Conservation (phyloP, 768 basidiomycete genomes). For the Botryobasidium botryosum region DNA sequence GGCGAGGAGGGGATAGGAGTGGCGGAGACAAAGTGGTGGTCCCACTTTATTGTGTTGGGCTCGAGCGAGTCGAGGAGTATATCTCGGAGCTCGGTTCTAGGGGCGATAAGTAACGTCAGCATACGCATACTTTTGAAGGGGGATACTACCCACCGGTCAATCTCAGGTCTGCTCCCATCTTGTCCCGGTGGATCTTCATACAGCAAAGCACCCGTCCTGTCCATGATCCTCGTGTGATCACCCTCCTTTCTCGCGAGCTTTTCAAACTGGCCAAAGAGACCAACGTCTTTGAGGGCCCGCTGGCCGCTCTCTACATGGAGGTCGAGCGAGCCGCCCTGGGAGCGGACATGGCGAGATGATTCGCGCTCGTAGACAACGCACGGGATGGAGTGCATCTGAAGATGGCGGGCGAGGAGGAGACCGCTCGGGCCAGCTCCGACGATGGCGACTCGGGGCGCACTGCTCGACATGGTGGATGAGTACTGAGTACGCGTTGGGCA, state of each 20-base stretch:
- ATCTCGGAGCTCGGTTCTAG: constrained; percentile 13
- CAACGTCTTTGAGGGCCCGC: constrained; percentile 13
- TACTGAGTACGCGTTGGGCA: too few species aligned
- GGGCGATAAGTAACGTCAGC: neutral
- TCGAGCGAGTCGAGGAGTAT: constrained; percentile 18
- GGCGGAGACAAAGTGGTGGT: neutral
- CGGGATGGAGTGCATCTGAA: constrained; percentile 14
- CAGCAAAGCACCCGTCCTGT: constrained; percentile 3
- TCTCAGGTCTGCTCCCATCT: too few species aligned
- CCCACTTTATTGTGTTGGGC: constrained; percentile 10
- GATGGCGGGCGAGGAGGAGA: constrained; percentile 17
- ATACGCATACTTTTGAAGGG: too few species aligned
- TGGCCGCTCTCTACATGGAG: constrained; percentile 18
- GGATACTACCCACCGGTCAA: too few species aligned
- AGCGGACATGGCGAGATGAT: constrained; percentile 6
- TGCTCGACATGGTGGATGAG: neutral
- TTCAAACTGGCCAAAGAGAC: constrained; percentile 15
- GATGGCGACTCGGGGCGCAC: constrained; percentile 11
- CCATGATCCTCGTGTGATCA: constrained; percentile 15
- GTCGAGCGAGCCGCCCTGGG: constrained; percentile 18
- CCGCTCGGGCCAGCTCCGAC: constrained; percentile 19
- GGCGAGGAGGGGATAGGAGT: neutral
- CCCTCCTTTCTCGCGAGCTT: constrained; percentile 13
- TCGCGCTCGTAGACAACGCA: constrained; percentile 17
- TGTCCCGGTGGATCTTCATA: too few species aligned